Conservation (phyloP, 345 rosid genomes). For the Trapa bicornis region DNA sequence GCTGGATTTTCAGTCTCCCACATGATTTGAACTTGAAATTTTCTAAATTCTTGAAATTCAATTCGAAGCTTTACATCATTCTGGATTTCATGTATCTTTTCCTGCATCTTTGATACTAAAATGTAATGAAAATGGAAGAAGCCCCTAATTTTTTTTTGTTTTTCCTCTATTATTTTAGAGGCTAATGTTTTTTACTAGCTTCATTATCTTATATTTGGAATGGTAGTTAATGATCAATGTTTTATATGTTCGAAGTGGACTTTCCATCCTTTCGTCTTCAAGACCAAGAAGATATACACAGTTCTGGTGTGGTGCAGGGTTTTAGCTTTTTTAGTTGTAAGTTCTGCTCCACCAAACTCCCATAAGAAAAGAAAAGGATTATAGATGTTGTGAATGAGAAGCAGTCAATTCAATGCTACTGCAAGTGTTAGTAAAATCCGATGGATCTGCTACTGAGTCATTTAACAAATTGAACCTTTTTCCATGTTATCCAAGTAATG, state of each 20-base stretch:
- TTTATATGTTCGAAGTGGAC: slow-evolving; percentile 73
- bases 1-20: not conserved
- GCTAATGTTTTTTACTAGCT: not conserved
- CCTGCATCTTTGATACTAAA: not conserved
- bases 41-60: not conserved
- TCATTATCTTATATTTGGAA: not conserved
- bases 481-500: not conserved
- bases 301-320: slow-evolving; percentile 97
- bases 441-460: not conserved
- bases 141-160: not conserved
- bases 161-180: not conserved
- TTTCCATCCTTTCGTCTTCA: slow-evolving; percentile 88
- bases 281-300: slow-evolving; percentile 93
- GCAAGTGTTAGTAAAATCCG: not conserved
- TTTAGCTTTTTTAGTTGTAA: slow-evolving; percentile 87
- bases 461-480: not conserved
- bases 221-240: slow-evolving; percentile 4
- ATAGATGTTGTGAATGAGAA: not conserved
- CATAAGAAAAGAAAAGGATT: not conserved
- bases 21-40: not conserved
- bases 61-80: not conserved
- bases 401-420: not conserved
- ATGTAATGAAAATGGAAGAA: not conserved
- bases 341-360: slow-evolving; percentile 14
- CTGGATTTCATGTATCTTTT: not conserved